Evolutionary conservation across 805 yeast species (phyloP), one percentile per base, ranked within the genome.

Genomic region (Metschnikowia lachancei): DNA sequence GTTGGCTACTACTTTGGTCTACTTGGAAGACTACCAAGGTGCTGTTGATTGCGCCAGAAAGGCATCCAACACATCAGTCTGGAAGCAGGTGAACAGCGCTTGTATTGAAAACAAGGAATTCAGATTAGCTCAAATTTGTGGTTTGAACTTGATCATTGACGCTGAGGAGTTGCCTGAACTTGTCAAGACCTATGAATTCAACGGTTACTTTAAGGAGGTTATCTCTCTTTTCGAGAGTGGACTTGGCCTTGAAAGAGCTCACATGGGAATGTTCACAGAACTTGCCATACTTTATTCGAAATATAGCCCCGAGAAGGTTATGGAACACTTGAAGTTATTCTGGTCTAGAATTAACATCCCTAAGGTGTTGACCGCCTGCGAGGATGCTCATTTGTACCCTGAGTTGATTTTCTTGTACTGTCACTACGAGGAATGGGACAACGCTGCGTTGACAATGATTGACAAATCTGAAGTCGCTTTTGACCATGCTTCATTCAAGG

Each of bases 201-300:
- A 85, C 56, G 99, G 99, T 36, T 88, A 89, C 70, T 91, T 91
- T 71, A 86, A 83, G 55, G 96, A 94, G 74, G 77, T 94, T 55
- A 87, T 92, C 53, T 81, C 97, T 14, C 79, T 94, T 60, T 89
- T 94, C 60, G 99, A 94, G 70, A 92, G 90, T 59, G 98, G 98
- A 55, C 78, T 94, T 50, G 95, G 96, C 35, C 78, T 94, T 57
- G 99, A 94, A 75, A 87, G 99, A 67, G 99, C 99, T 32, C 99
- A 94, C 65, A 94, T 94, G 99, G 99, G 98, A 58, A 92, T 94
- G 97, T 94, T 94, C 67, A 94, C 99, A 10, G 97, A 91, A 69
- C 78, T 94, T 59, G 96, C 98, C 18, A 77, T 87, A 39, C 75
- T 94, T 57, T 94, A 92, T 73, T 80, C 95, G 55, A 92, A 91